Conservation (phyloP, 139 green algal genomes). For the Microglena sp. region DNA sequence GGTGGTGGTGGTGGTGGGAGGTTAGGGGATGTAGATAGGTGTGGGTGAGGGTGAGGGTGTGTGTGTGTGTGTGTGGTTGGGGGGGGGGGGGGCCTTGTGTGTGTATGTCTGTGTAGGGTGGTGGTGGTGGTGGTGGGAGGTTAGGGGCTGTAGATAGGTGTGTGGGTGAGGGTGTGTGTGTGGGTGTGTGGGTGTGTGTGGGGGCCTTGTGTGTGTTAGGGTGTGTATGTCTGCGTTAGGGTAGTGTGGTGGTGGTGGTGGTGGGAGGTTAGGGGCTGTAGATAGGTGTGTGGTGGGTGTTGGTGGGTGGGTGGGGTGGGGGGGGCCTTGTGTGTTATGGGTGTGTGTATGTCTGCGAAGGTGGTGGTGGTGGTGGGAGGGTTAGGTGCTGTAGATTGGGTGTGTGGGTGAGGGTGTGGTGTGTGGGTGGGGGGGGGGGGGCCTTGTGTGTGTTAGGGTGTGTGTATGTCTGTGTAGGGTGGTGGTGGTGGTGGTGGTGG, state of each 20-base stretch:
- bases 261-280: neutral
- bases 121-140: conserved; percentile 8
- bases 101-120: neutral
- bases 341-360: neutral
- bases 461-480: neutral
- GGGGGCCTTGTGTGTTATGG: neutral
- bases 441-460: neutral
- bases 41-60: no score
- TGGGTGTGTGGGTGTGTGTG: neutral
- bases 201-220: neutral
- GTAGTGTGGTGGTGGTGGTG: neutral
- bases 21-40: no score
- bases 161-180: neutral
- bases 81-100: no score
- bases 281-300: neutral
- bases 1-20: no score
- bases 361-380: no score
- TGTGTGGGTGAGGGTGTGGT: neutral
- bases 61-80: no score
- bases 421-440: neutral
- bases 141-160: neutral
- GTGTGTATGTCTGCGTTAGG: conserved; percentile 1
- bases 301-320: neutral
- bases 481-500: neutral
- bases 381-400: no score